Base-by-base conservation (phyloP, 352 stramenopile species). In the Phytophthora ohioensis region DNA sequence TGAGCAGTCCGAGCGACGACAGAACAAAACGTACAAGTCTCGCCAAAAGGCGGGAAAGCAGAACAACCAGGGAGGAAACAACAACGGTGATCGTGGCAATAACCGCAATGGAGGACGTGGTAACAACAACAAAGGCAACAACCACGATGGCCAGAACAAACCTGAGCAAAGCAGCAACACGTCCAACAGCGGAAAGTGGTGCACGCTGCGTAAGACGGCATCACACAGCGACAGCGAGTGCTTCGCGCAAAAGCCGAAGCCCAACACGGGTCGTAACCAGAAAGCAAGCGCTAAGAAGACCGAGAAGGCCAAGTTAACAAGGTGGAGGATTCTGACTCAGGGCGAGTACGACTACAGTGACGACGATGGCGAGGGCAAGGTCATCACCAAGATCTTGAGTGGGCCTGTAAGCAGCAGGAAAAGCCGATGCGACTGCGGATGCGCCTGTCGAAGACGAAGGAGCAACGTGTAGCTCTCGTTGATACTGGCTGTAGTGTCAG, bases 221-320 rank as follows among this genome's bases (percentile, higher is more conserved):
- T 64, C 63, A 0, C 43, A 64, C 41, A 60, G 46, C 34, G 53
- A 70, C n/a, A 55, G 32, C 7, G 46, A 70, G 13, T 70, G 45
- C 30, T 70, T 70, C 8, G 59, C 54, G 0, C 63, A 70, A 8
- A 7, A 64, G 4, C 27, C 39, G 15, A 36, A 8, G 4, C 9
- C 30, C 3, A 55, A 17, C 13, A 4, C 15, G 30, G 3, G 4
- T 5, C 5, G 3, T 30, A 43, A 34, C 15, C 21, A 21, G 12
- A 52, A 17, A 2, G 3, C 15, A 13, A n/a, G 1, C 11, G 48
- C 41, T 1, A 67, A 60, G 49, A 67, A 67, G 7, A 15, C 49
- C 2, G 41, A 60, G 3, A 34, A 47, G 21, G 39, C 41, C 1
- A 57, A 53, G 17, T n/a, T 8, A 3, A 52, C 38, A 0, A 35